Evolutionary conservation across 306 rosid genomes (phyloP), one percentile per base, ranked within the genome.

Genomic region (Glycyrrhiza uralensis): DNA sequence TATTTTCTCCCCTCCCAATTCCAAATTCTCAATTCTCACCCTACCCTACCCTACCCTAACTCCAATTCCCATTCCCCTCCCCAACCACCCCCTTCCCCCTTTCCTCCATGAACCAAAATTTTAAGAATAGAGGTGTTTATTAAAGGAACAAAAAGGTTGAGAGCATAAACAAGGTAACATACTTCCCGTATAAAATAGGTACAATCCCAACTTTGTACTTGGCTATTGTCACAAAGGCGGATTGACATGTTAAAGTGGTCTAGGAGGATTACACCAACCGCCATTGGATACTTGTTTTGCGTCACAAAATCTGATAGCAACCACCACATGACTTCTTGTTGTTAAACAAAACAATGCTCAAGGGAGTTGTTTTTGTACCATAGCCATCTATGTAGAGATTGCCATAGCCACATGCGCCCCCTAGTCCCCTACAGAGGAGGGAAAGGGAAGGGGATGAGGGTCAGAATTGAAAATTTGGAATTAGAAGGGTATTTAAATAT

Each of bases 361-460:
- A 82, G 0, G 96, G 94, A 13, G 92, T 85, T 10, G 96, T 84
- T 63, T 77, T 81, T 9, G 12, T 78, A 11, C 92, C 96, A 75
- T 90, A 86, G 5, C 89, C 91, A 56, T 84, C 88, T 1, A 64
- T 81, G 76, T 81, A 29, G 7, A 86, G 83, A 63, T 86, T 83
- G 29, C 92, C 93, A 72, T 90, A 90, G 0, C 96, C 96, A 83
- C 94, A 90, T 13, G 96, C 92, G 1, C 96, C 94, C 18, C 88
- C 94, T n/a, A n/a, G n/a, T n/a, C n/a, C n/a, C n/a, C n/a, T n/a
- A n/a, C n/a, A n/a, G n/a, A n/a, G n/a, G n/a, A n/a, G n/a, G n/a
- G n/a, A n/a, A n/a, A n/a, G n/a, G n/a, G n/a, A n/a, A n/a, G n/a
- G n/a, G n/a, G n/a, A n/a, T n/a, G n/a, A n/a, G n/a, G n/a, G n/a